Evolutionary conservation across 306 rosid genomes (phyloP), one percentile per base, ranked within the genome.

Genomic region (Arachis hypogaea): DNA sequence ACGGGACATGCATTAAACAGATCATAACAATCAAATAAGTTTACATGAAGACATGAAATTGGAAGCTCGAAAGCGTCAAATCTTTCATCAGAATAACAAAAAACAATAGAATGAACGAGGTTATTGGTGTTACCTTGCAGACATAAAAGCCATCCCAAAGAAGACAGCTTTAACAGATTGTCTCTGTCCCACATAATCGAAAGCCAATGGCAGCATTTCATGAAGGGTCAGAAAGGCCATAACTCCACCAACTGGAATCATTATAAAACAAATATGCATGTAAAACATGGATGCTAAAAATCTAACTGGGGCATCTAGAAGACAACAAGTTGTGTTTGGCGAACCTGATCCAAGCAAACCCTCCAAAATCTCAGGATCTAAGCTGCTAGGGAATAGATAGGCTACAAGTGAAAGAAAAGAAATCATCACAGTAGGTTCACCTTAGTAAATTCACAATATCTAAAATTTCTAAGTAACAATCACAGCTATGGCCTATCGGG

Each of bases 131-230:
- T 76, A 93, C 98, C 97, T 93, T 42, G 93, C 97, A 68, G 98
- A 93, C 98, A 93, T 93, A 85, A 89, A 93, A 51, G 96, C 97
- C 98, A 93, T 93, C 80, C 98, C 97, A 75, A 83, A 81, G 83
- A 93, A 93, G 60, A 93, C 96, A 2, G 96, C 97, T 85, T 93
- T 93, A 49, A 93, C 85, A 30, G 97, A 91, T 78, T 83, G 98
- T 86, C 91, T 93, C 82, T 78, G 92, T 70, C 97, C 97, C 8
- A 97, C 98, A 87, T 93, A 86, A 76, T 91, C 97, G 82, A 93
- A 93, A 5, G 98, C 98, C 86, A 93, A 66, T 10, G 96, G 97
- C 82, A 93, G 80, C 98, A 91, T 93, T 84, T 93, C 97, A 79
- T 91, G 98, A 75, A 93, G 88, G 41, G 97, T 91, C 72, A 93